These are phyloP conservation scores for Hanseniaspora clermontiae DNA, from an alignment of 805 yeast genomes.

Conservation along the genomic window DNA sequence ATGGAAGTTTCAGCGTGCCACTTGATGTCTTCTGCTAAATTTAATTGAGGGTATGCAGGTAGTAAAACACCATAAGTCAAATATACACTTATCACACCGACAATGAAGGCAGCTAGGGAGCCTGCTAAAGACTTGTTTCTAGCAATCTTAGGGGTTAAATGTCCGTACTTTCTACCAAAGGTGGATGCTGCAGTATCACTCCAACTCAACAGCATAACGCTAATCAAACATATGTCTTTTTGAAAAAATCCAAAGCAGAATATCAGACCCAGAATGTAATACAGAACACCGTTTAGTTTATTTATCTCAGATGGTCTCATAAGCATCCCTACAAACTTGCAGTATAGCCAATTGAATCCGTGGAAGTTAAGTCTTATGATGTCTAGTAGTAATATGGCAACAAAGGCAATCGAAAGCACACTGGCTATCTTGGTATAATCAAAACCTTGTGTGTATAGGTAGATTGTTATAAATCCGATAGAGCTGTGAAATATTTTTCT, in stretches of 20 bases:
- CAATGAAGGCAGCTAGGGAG: constrained; percentile 65
- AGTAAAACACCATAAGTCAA: constrained; percentile 61
- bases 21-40: constrained; percentile 43
- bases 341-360: constrained; percentile 53
- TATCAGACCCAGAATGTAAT: constrained; percentile 70
- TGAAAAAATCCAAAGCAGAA: constrained; percentile 58
- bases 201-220: constrained; percentile 81
- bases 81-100: constrained; percentile 58
- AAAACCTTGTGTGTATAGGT: constrained; percentile 52
- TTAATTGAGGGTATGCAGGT: constrained; percentile 47
- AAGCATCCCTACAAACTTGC: constrained; percentile 58
- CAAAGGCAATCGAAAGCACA: constrained; percentile 46
- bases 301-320: constrained; percentile 75
- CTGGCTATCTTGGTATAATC: constrained; percentile 44
- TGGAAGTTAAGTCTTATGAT: constrained; percentile 49
- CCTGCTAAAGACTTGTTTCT: constrained; percentile 81
- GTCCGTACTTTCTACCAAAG: constrained; percentile 75
- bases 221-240: constrained; percentile 67
- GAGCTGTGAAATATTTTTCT: constrained; percentile 81
- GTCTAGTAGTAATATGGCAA: constrained; percentile 50
- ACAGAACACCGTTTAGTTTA: constrained; percentile 70
- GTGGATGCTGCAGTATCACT: constrained; percentile 96
- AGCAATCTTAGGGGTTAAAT: constrained; percentile 65
- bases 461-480: constrained; percentile 71
- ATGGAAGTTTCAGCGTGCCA: constrained; percentile 55